Percentiles rank a stretch among this genome's conserved stretches.
These are phyloP conservation scores for Albifimbria verrucaria DNA, from an alignment of 2,329 filamentous ascomycete species.

Conservation along the genomic window DNA sequence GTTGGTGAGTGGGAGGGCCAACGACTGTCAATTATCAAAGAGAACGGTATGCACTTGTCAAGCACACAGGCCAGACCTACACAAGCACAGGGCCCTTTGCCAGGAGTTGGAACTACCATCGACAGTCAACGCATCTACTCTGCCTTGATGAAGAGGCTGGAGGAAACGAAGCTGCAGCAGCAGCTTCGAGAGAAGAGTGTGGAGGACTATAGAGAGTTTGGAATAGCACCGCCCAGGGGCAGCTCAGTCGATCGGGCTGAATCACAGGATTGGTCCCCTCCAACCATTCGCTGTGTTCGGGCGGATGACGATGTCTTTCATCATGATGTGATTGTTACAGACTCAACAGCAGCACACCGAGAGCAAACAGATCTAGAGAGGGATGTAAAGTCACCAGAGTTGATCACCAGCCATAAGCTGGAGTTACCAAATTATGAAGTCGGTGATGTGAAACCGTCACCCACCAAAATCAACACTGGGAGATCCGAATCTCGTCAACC, in stretches of 20 bases:
- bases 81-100: constrained; percentile 16
- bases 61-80: constrained; percentile 30
- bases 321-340: constrained; percentile 5
- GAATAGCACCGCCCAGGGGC: constrained; percentile 8
- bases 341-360: too few species aligned
- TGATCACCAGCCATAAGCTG: too few species aligned
- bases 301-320: constrained; percentile 30
- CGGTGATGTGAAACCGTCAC: constrained; percentile 1
- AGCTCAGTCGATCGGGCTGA: constrained; percentile 11
- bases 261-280: constrained; percentile 15
- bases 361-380: too few species aligned
- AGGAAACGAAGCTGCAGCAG: constrained; percentile 29
- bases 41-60: constrained; percentile 41
- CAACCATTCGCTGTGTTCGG: constrained; percentile 30
- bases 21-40: constrained; percentile 62
- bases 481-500: background rate
- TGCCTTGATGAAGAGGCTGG: constrained; percentile 57
- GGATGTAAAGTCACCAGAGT: too few species aligned
- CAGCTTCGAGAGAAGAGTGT: background rate
- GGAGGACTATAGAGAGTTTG: constrained; percentile 2
- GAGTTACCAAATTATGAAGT: too few species aligned
- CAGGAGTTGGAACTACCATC: constrained; percentile 28
- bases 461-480: background rate
- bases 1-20: constrained; percentile 48
- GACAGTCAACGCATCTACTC: constrained; percentile 61